Evolutionary conservation across 495 filamentous ascomycete species (phyloP), one percentile per base, ranked within the genome.

Genomic region (Jackrogersella multiformis): DNA sequence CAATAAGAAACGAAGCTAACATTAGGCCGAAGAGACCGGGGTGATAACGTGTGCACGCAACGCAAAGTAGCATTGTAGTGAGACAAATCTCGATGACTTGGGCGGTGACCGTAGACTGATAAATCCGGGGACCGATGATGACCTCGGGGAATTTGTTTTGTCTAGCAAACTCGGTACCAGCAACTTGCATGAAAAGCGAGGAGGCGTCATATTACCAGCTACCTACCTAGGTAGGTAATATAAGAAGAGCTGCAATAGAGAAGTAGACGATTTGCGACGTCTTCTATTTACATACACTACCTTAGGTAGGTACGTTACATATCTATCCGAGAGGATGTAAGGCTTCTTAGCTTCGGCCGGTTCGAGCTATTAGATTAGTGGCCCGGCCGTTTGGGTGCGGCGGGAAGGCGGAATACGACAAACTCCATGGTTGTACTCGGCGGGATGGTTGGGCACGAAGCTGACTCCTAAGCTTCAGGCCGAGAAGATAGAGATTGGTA

Each of bases 401-500:
- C 48, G 59, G 59, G 55, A 46, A n/a, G 26, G 53, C 38, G 53
- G 59, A 26, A 55, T 21, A 41, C 6, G 8, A 46, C 18, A 55
- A 54, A 52, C 42, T 39, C 30, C 58, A 54, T 54, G 5, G 66
- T 55, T 59, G 45, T 32, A 69, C 32, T 56, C 54, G 46, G 59
- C 28, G 51, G 51, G 32, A 48, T 20, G 13, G 55, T 64, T 64
- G 55, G 66, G 66, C 60, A 69, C n/a, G n/a, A 59, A 69, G 38
- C 23, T 45, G 23, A 57, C 41, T 48, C 46, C 28, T 53, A 24
- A n/a, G 48, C 59, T 60, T 60, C 48, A 64, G 61, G 66, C 42
- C 55, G 18, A 61, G 42, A 41, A 52, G 15, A 35, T 48, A 8
- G 13, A n/a, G 24, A 44, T 44, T 44, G 18, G 41, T 44, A 46